Evolutionary conservation across 1,139 yeast genomes (phyloP).

Genomic region (Hemisphaericaspora lyxosophila): DNA sequence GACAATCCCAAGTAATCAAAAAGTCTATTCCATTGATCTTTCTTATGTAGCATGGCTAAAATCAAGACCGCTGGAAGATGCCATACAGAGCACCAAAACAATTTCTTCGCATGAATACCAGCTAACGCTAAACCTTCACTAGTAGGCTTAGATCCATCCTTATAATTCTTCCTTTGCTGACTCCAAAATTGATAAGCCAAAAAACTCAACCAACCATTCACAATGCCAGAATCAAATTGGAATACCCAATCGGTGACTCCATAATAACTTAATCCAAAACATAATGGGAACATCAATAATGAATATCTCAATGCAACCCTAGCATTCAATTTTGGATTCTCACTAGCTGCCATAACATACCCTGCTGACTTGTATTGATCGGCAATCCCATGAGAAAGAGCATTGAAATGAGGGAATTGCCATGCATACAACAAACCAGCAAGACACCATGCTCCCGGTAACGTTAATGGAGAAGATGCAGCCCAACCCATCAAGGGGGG

Average conservation of each 20-base stretch:
- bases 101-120: conserved; percentile 68
- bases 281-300: conserved; percentile 85
- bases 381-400: conserved; percentile 84
- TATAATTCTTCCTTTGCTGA: conserved; percentile 64
- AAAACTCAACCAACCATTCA: conserved; percentile 83
- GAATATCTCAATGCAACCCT: conserved; percentile 91
- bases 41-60: conserved; percentile 91
- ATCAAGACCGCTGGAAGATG: conserved; percentile 88
- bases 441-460: conserved; percentile 94
- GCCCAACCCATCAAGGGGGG: conserved; percentile 99
- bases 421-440: conserved; percentile 91
- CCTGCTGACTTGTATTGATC: conserved; percentile 91
- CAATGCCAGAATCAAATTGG: conserved; percentile 72
- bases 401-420: conserved; percentile 98
- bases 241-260: conserved; percentile 83
- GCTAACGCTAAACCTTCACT: conserved; percentile 59
- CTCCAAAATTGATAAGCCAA: conserved; percentile 83
- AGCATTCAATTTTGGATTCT: conserved; percentile 87
- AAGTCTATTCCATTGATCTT: conserved; percentile 91
- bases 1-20: conserved; percentile 27
- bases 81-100: conserved; percentile 94
- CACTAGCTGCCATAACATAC: conserved; percentile 94
- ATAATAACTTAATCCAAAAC: conserved; percentile 77
- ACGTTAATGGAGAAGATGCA: conserved; percentile 75
- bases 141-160: conserved; percentile 37